These are phyloP conservation scores for Hyaloperonospora brassicae DNA, from an alignment of 352 stramenopile genomes.

Conservation along the genomic window DNA sequence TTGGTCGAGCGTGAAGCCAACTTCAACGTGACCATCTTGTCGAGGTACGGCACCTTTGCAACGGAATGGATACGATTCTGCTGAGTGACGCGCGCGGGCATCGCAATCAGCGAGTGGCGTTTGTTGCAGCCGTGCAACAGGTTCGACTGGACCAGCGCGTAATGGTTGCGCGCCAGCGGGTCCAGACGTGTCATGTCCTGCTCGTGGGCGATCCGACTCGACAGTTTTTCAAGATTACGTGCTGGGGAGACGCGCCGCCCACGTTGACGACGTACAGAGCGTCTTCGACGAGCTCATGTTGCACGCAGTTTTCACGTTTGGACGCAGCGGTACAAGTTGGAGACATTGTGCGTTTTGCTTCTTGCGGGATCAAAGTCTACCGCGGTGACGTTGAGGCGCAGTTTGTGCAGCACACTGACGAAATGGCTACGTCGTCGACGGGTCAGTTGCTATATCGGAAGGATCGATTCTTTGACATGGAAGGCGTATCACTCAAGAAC, in stretches of 20 bases:
- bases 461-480: slow-evolving; percentile 49
- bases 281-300: slow-evolving; percentile 17
- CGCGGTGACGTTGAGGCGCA: slow-evolving; percentile 48
- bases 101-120: slow-evolving; percentile 29
- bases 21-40: slow-evolving; percentile 17
- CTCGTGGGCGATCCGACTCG: slow-evolving; percentile 36
- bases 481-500: slow-evolving; percentile 39
- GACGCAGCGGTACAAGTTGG: slow-evolving; percentile 35
- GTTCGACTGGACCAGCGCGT: slow-evolving; percentile 27
- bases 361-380: slow-evolving; percentile 37
- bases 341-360: slow-evolving; percentile 53
- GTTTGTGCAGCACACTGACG: slow-evolving; percentile 25
- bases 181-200: slow-evolving; percentile 37
- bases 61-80: slow-evolving; percentile 17
- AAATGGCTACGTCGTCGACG: slow-evolving; percentile 25
- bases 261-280: slow-evolving; percentile 18
- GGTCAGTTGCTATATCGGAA: slow-evolving; percentile 54
- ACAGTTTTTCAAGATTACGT: slow-evolving; percentile 49
- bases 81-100: slow-evolving; percentile 17
- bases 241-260: slow-evolving; percentile 40
- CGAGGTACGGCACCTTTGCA: too few relatives aligned
- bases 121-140: slow-evolving; percentile 47
- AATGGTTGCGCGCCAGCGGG: slow-evolving; percentile 23
- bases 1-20: slow-evolving; percentile 11
- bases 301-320: slow-evolving; percentile 15